Conservation (phyloP, 331 rosid genomes). For the Cucumis variabilis region DNA sequence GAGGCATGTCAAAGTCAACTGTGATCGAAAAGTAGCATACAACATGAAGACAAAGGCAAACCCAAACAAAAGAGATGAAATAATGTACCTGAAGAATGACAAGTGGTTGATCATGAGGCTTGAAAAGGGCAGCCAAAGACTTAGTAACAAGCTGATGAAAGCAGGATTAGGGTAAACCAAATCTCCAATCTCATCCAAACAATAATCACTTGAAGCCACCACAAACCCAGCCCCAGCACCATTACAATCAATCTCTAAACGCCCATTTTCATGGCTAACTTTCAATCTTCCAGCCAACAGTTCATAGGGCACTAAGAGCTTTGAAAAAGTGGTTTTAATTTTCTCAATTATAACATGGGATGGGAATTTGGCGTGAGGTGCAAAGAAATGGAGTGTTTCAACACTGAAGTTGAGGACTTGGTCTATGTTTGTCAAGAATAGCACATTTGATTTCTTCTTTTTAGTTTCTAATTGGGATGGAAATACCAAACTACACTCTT, state of each 20-base stretch:
- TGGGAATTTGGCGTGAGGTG: slow-evolving; percentile 53
- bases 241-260: slow-evolving; percentile 72
- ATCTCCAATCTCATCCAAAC: slow-evolving; percentile 65
- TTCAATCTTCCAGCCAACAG: slow-evolving; percentile 74
- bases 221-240: slow-evolving; percentile 67
- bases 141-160: slow-evolving; percentile 58
- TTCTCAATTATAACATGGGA: slow-evolving; percentile 40
- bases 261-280: slow-evolving; percentile 38
- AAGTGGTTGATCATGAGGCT: slow-evolving; percentile 56
- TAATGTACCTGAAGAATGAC: slow-evolving; percentile 64
- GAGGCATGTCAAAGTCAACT: too few species aligned
- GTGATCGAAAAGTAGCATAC: too few species aligned
- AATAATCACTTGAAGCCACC: slow-evolving; percentile 62
- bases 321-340: slow-evolving; percentile 50
- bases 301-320: slow-evolving; percentile 60
- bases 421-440: slow-evolving; percentile 87
- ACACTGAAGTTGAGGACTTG: slow-evolving; percentile 71
- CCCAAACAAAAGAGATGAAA: background rate
- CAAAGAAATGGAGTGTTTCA: slow-evolving; percentile 70
- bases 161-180: slow-evolving; percentile 77
- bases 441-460: slow-evolving; percentile 32
- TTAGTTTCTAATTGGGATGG: slow-evolving; percentile 54
- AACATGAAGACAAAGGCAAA: too few species aligned
- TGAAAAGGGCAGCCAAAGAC: slow-evolving; percentile 44
- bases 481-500: slow-evolving; percentile 46